phyloP scores from a whole-genome alignment of 2,329 filamentous ascomycete species.

The Xylariales sp. region DNA sequence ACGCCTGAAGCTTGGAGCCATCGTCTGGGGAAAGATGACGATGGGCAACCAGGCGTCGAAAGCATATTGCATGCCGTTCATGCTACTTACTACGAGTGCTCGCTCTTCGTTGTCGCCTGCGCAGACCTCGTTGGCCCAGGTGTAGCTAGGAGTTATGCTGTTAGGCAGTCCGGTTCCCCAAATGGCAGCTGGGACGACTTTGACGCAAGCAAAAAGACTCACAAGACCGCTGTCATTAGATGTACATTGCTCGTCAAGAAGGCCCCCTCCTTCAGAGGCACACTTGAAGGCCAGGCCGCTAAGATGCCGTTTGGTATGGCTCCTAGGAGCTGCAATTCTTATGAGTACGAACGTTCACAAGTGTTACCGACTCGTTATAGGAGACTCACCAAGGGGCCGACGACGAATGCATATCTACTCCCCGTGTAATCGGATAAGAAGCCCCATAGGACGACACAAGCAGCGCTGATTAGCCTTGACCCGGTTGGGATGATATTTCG shows the following conservation, averaged over 20 bases:
- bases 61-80: constrained; percentile 9
- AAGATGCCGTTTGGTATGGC: constrained; percentile 1
- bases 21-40: constrained; percentile 6
- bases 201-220: no score
- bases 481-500: constrained; percentile 8
- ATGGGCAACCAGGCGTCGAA: constrained; percentile 9
- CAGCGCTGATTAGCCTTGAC: constrained; percentile 4
- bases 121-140: constrained; percentile 9
- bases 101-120: constrained; percentile 10
- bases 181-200: no score
- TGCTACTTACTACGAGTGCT: constrained; percentile 3
- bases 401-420: constrained; percentile 3
- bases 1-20: constrained; percentile 3
- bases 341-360: background rate
- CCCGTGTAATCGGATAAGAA: constrained; percentile 8
- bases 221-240: constrained; percentile 9
- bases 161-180: no score
- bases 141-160: background rate
- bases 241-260: constrained; percentile 3
- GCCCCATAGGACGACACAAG: constrained; percentile 6
- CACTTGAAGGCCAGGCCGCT: constrained; percentile 6
- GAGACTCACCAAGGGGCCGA: constrained; percentile 4
- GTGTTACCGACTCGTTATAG: background rate
- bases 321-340: background rate
- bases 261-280: constrained; percentile 1